Percentiles rank a stretch among this genome's conserved stretches.
Conservation (phyloP, 2,329 filamentous ascomycete species). For the Calonectria ilicicola region DNA sequence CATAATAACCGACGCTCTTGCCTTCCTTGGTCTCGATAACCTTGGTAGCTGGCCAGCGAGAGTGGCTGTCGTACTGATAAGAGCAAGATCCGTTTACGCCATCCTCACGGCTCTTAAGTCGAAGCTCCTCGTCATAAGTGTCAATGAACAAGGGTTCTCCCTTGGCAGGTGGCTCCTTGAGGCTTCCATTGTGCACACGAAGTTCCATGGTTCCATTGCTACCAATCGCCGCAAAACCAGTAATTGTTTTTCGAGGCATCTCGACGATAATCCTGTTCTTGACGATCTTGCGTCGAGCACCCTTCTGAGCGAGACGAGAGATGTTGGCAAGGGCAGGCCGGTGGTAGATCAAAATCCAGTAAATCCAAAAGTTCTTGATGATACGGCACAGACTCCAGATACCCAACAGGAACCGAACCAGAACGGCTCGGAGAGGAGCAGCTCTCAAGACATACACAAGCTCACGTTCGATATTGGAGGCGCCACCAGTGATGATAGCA, state of each 20-base stretch:
- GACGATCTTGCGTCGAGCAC: constrained; percentile 26
- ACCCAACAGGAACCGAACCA: constrained; percentile 10
- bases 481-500: constrained; percentile 26
- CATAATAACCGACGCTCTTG: constrained; percentile 27
- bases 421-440: neutral
- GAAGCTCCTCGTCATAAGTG: constrained; percentile 24
- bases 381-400: constrained; percentile 23
- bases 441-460: constrained; percentile 20
- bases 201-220: constrained; percentile 23
- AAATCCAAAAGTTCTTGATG: constrained; percentile 30
- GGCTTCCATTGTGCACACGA: constrained; percentile 14
- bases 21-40: constrained; percentile 12
- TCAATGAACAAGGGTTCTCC: constrained; percentile 16
- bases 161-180: constrained; percentile 20
- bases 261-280: constrained; percentile 23
- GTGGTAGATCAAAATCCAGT: constrained; percentile 29
- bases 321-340: constrained; percentile 25
- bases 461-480: constrained; percentile 28
- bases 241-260: constrained; percentile 24
- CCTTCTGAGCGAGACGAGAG: constrained; percentile 26
- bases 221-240: constrained; percentile 19
- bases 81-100: constrained; percentile 7
- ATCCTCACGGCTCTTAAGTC: constrained; percentile 19
- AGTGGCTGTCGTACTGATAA: constrained; percentile 25
- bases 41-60: constrained; percentile 18